These are phyloP conservation scores for Colletotrichum endophyticum DNA, from an alignment of 2,329 filamentous ascomycete genomes.

Conservation along the genomic window DNA sequence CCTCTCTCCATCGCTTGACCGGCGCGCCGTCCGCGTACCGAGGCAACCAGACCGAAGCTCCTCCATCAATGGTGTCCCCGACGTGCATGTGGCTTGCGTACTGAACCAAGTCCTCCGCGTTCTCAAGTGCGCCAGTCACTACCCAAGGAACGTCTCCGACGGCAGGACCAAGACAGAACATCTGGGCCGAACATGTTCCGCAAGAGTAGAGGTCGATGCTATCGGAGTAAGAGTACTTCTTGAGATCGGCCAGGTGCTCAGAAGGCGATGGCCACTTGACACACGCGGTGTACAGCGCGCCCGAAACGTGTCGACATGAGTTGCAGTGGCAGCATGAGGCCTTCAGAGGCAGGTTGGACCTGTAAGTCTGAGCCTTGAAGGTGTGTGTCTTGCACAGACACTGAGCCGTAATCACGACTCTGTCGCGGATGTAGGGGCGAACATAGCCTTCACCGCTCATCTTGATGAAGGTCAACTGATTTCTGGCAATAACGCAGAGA, in stretches of 20 bases:
- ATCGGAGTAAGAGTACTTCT: slow-evolving; percentile 39
- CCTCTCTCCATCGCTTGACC: slow-evolving; percentile 30
- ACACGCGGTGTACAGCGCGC: slow-evolving; percentile 43
- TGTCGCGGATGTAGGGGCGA: neutral
- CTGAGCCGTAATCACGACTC: slow-evolving; percentile 23
- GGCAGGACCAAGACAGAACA: slow-evolving; percentile 41
- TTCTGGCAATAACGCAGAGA: neutral
- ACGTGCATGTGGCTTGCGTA: slow-evolving; percentile 47
- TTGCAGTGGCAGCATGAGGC: slow-evolving; percentile 52
- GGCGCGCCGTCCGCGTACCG: slow-evolving; percentile 27
- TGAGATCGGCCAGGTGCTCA: slow-evolving; percentile 32
- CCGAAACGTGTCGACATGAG: slow-evolving; percentile 52
- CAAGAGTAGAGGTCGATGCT: slow-evolving; percentile 44
- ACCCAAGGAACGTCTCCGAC: slow-evolving; percentile 28
- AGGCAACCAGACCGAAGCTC: slow-evolving; percentile 51
- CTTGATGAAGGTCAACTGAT: neutral
- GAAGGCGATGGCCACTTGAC: slow-evolving; percentile 37
- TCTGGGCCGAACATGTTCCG: slow-evolving; percentile 42
- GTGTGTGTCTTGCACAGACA: slow-evolving; percentile 51
- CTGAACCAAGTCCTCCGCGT: slow-evolving; percentile 34
- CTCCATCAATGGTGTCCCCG: slow-evolving; percentile 57
- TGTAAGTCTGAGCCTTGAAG: slow-evolving; percentile 46
- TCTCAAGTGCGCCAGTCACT: slow-evolving; percentile 41
- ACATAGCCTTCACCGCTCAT: neutral
- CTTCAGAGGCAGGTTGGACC: slow-evolving; percentile 42